These are phyloP conservation scores for Saksenaea vasiformis DNA, from an alignment of 371 early-diverging fungal genomes.

Conservation along the genomic window DNA sequence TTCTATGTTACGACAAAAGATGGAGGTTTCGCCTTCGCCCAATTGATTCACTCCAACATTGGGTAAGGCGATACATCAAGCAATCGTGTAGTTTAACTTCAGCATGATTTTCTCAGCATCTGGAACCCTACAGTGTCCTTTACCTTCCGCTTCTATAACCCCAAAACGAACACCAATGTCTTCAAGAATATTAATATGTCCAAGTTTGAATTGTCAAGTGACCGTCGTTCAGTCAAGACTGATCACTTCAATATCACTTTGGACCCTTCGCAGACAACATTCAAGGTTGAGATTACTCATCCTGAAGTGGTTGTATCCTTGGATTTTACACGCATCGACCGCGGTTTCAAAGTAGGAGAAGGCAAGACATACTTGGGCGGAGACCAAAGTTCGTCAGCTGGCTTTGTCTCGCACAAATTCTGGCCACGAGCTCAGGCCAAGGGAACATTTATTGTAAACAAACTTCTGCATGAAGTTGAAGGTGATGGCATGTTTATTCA, in stretches of 20 bases:
- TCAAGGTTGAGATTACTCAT: conserved; percentile 59
- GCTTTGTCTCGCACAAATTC: conserved; percentile 78
- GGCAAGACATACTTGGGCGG: conserved; percentile 75
- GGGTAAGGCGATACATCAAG: conserved; percentile 50
- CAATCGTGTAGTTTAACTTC: background rate
- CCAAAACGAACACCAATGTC: conserved; percentile 58
- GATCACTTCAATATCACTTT: conserved; percentile 67
- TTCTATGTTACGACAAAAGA: conserved; percentile 78
- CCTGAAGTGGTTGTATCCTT: conserved; percentile 67
- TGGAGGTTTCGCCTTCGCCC: conserved; percentile 79
- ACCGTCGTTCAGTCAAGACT: conserved; percentile 73
- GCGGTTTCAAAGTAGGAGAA: conserved; percentile 81
- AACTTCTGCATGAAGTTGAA: conserved; percentile 60
- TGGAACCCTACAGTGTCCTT: conserved; percentile 76
- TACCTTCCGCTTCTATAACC: conserved; percentile 75
- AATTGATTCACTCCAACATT: conserved; percentile 86
- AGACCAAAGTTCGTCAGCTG: conserved; percentile 43
- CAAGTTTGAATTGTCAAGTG: conserved; percentile 66
- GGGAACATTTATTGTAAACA: conserved; percentile 74
- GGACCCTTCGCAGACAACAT: conserved; percentile 52
- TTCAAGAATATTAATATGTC: conserved; percentile 76
- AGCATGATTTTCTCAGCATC: conserved; percentile 9
- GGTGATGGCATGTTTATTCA: conserved; percentile 83
- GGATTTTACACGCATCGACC: conserved; percentile 65
- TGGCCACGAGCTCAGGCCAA: conserved; percentile 77